These are phyloP conservation scores for Conticribra guillardii DNA, from an alignment of 108 stramenopile species.

Conservation along the genomic window DNA sequence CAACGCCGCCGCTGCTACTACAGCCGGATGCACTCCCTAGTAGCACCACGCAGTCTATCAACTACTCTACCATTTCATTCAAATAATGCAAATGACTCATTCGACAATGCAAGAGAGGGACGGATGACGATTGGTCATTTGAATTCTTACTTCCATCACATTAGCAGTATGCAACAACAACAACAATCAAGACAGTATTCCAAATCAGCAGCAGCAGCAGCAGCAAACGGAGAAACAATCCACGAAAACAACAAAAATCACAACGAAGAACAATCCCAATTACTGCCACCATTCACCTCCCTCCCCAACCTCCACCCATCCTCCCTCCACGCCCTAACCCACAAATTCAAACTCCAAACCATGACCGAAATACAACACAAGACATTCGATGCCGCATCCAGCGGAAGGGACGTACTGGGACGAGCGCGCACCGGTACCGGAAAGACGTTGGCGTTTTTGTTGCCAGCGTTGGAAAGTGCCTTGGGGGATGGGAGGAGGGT, in stretches of 20 bases:
- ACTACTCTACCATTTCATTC: no score
- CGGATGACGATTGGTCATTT: no score
- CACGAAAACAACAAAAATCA: not conserved
- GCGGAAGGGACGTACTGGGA: constrained; percentile 81
- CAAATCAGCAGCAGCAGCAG: no score
- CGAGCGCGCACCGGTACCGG: constrained; percentile 94
- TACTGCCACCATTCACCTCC: constrained; percentile 10
- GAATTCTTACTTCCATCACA: no score
- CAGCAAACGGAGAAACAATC: no score
- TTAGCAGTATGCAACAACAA: no score
- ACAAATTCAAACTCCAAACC: constrained; percentile 47
- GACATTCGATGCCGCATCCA: constrained; percentile 68
- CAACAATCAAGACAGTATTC: no score
- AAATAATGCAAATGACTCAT: no score
- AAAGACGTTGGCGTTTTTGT: constrained; percentile 81
- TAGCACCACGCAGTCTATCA: not conserved
- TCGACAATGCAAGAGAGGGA: no score
- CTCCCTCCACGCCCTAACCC: constrained; percentile 45
- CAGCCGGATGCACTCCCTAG: no score
- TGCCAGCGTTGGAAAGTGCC: constrained; percentile 73
- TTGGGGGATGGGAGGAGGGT: constrained; percentile 51
- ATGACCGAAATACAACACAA: constrained; percentile 94
- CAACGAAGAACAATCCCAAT: not conserved
- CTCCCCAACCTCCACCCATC: constrained; percentile 40
- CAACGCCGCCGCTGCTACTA: no score